These are phyloP conservation scores for Thraustochytrium sp. DNA, from an alignment of 352 stramenopile species.

Conservation along the genomic window DNA sequence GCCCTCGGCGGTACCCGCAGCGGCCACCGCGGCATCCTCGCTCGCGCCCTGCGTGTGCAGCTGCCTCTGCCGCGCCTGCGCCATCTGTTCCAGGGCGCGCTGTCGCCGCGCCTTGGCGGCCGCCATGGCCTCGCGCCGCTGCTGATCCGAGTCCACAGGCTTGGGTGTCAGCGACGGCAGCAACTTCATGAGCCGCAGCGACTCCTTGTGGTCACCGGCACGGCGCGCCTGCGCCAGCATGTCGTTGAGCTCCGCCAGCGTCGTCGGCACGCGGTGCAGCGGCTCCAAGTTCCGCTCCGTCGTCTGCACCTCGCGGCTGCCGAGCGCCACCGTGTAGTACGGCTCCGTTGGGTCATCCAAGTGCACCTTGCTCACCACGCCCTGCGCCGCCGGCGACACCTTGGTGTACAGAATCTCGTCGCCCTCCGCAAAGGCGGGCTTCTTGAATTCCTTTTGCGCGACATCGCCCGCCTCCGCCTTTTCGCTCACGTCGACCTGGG, in stretches of 20 bases:
- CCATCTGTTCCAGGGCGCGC: slow-evolving; percentile 22
- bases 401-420: slow-evolving; percentile 40
- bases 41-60: no score
- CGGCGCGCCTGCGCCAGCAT: neutral
- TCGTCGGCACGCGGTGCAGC: neutral
- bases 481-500: no score
- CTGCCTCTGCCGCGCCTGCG: neutral
- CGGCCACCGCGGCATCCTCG: no score
- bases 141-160: slow-evolving; percentile 8
- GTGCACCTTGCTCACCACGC: slow-evolving; percentile 16
- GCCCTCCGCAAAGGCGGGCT: neutral
- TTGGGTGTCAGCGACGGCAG: slow-evolving; percentile 1
- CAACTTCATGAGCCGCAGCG: slow-evolving; percentile 37
- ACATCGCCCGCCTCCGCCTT: no score
- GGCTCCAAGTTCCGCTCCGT: neutral
- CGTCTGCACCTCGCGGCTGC: slow-evolving; percentile 17
- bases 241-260: slow-evolving; percentile 2
- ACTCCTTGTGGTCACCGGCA: slow-evolving; percentile 40
- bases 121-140: neutral
- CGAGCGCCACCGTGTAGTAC: slow-evolving; percentile 26
- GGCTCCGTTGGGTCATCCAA: slow-evolving; percentile 10
- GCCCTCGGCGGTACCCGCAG: neutral
- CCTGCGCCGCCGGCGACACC: neutral
- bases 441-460: neutral
- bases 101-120: neutral